phyloP scores from a whole-genome alignment of 2,329 filamentous ascomycete genomes.

The Ophioceras dolichostomum region DNA sequence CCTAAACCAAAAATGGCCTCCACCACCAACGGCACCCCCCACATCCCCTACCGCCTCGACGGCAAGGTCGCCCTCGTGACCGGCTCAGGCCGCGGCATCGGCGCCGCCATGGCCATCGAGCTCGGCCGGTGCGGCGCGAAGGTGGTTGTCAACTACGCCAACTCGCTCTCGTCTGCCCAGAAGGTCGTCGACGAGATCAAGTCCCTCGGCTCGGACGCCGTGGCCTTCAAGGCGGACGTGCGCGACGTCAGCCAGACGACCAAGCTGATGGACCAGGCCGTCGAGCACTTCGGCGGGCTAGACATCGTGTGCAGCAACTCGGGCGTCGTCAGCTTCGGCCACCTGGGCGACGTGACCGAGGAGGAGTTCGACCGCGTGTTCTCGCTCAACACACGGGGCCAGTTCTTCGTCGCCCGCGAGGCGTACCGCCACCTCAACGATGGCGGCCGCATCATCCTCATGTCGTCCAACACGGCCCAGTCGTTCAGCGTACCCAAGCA shows the following conservation, averaged over 20 bases:
- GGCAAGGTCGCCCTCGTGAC: conserved; percentile 13
- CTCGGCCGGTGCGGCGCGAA: conserved; percentile 9
- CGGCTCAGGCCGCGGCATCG: conserved; percentile 36
- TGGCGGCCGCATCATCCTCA: conserved; percentile 47
- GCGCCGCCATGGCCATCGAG: conserved; percentile 43
- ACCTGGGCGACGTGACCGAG: conserved; percentile 38
- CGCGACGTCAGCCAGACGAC: conserved; percentile 10
- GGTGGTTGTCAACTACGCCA: conserved; percentile 16
- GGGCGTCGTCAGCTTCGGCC: conserved; percentile 44
- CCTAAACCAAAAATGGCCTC: too few relatives aligned
- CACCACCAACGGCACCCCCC: too few relatives aligned
- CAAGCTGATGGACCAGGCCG: conserved; percentile 29
- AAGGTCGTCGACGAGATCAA: neutral
- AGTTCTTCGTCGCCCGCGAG: conserved; percentile 49
- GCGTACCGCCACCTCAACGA: conserved; percentile 47
- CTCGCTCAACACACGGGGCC: conserved; percentile 43
- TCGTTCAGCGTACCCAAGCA: conserved; percentile 13
- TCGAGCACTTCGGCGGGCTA: conserved; percentile 43
- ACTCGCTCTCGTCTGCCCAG: neutral
- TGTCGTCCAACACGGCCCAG: conserved; percentile 41
- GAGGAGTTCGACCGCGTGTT: conserved; percentile 50
- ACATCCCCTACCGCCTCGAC: too few relatives aligned
- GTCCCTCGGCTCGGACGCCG: neutral
- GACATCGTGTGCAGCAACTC: conserved; percentile 50
- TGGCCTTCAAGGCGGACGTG: conserved; percentile 16